These are phyloP conservation scores for Knoxdaviesia proteae DNA, from an alignment of 2,329 filamentous ascomycete species.

Conservation along the genomic window DNA sequence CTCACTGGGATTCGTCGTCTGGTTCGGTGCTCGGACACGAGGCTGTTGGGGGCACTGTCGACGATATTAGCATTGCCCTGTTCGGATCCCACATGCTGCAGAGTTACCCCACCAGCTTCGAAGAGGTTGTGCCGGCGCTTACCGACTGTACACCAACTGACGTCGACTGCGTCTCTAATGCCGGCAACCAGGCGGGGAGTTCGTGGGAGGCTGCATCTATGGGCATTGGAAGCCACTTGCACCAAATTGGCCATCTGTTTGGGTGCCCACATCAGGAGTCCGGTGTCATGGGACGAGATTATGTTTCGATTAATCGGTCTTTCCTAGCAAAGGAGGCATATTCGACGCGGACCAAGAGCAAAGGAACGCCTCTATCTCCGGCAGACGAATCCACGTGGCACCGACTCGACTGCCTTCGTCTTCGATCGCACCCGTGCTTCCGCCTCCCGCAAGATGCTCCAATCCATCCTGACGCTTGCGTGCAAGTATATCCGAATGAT, in stretches of 20 bases:
- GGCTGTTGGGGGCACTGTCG: conserved; percentile 54
- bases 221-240: conserved; percentile 79
- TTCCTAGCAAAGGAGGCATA: conserved; percentile 69
- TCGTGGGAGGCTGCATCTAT: conserved; percentile 93
- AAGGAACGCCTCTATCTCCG: conserved; percentile 52
- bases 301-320: conserved; percentile 62
- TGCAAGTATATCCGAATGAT: conserved; percentile 75
- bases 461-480: conserved; percentile 45
- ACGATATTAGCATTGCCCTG: conserved; percentile 62
- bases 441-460: conserved; percentile 55
- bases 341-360: conserved; percentile 68
- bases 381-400: conserved; percentile 86
- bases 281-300: conserved; percentile 85
- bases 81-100: conserved; percentile 87
- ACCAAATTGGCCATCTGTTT: conserved; percentile 77
- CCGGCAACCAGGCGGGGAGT: conserved; percentile 69
- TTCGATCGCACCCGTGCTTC: conserved; percentile 82
- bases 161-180: conserved; percentile 59
- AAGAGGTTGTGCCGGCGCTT: conserved; percentile 78
- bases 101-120: conserved; percentile 72
- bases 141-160: conserved; percentile 81
- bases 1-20: conserved; percentile 60
- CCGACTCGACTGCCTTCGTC: conserved; percentile 68
- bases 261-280: conserved; percentile 77
- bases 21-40: conserved; percentile 63